Percentiles rank a stretch among this genome's conserved stretches.
These are phyloP conservation scores for Mycena citricolor DNA, from an alignment of 1,284 basidiomycete genomes.

Conservation along the genomic window DNA sequence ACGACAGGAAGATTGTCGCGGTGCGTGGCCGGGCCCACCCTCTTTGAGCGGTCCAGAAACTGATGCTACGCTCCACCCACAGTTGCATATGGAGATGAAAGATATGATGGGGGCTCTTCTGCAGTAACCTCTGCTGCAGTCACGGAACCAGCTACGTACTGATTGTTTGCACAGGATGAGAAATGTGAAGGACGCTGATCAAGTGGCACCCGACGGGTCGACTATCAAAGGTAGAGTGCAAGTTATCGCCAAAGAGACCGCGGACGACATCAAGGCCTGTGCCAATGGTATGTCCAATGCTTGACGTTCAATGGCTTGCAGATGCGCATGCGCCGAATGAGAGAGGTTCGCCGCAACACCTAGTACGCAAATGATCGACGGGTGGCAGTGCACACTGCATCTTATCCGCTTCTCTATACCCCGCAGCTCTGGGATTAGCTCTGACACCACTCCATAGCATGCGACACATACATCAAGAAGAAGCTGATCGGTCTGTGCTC, in stretches of 20 bases:
- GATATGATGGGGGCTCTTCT: slow-evolving; percentile 30
- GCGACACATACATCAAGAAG: slow-evolving; percentile 18
- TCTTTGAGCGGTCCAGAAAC: no score
- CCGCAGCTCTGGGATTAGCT: not conserved
- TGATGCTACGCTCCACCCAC: no score
- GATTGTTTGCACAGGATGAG: slow-evolving; percentile 2
- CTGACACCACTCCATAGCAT: not conserved
- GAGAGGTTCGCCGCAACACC: no score
- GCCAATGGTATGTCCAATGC: slow-evolving; percentile 16
- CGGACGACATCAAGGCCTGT: slow-evolving; percentile 19
- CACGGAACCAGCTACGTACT: not conserved
- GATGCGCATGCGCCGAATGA: no score
- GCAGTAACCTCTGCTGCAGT: slow-evolving; percentile 17
- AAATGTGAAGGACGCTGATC: slow-evolving; percentile 16
- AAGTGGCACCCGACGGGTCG: slow-evolving; percentile 11
- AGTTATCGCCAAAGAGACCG: slow-evolving; percentile 8
- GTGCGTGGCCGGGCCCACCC: no score
- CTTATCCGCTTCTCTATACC: no score
- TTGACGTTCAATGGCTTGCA: no score
- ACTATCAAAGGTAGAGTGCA: slow-evolving; percentile 21
- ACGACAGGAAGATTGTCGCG: slow-evolving; percentile 28
- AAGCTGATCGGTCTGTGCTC: slow-evolving; percentile 6
- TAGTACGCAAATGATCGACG: no score
- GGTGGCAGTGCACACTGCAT: no score
- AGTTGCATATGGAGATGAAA: slow-evolving; percentile 26